phyloP scores from a whole-genome alignment of 306 rosid species.

The Corylus avellana region DNA sequence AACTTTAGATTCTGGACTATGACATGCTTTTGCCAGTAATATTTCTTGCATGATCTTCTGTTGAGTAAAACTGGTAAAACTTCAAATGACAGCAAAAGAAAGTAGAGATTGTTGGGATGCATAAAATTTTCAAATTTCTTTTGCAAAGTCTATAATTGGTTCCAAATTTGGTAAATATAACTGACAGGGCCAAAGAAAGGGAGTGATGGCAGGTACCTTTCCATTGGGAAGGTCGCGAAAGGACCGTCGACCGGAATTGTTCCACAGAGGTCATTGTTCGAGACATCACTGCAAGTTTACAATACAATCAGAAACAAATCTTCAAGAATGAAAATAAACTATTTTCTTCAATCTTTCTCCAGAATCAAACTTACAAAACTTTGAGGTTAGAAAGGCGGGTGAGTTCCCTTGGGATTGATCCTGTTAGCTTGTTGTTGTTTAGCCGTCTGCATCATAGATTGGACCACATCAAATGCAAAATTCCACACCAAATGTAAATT shows the following conservation, averaged over 20 bases:
- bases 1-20: not conserved
- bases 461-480: constrained; percentile 17
- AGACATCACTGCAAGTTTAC: constrained; percentile 72
- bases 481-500: constrained; percentile 9
- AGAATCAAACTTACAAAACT: constrained; percentile 63
- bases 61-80: not conserved
- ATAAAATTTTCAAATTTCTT: not conserved
- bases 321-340: not conserved
- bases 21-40: not conserved
- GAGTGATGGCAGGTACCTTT: constrained; percentile 49
- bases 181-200: constrained; percentile 3
- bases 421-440: constrained; percentile 75
- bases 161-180: not conserved
- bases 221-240: constrained; percentile 71
- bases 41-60: not conserved
- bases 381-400: constrained; percentile 68
- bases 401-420: constrained; percentile 87
- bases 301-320: constrained; percentile 10
- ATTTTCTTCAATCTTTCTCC: not conserved
- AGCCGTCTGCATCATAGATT: constrained; percentile 52
- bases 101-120: not conserved
- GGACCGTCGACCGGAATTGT: constrained; percentile 94
- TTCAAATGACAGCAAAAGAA: not conserved
- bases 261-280: constrained; percentile 88
- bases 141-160: not conserved